Evolutionary conservation across 805 yeast genomes (phyloP), one percentile per base, ranked within the genome.

Genomic region (Metschnikowia continentalis): DNA sequence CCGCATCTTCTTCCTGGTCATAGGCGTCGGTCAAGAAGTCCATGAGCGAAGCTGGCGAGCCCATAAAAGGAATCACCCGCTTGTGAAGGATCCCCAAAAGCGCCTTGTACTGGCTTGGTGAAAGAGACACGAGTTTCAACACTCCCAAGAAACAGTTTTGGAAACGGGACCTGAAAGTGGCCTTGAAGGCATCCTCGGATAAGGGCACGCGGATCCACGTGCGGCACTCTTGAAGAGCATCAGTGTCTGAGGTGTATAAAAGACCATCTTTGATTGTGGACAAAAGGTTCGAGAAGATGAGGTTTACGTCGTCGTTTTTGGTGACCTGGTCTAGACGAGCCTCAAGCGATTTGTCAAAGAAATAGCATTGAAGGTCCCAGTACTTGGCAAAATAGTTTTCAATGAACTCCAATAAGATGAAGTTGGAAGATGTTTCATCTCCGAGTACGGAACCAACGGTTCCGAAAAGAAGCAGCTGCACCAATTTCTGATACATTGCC

Each of bases 1-100:
- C 76, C 14, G 63, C 63, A 55, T 73, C 78, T 26, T 68, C 71
- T 35, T 60, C 62, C 42, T 64, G 61, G 57, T 87, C 77, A 63
- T 90, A 91, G 2, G 95, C 84, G 54, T 88, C 96, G 0, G 97
- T 90, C 53, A 92, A 74, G 65, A 92, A 94, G 71, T 92, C 99
- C 97, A 94, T 91, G 42, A 94, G 71, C 54, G 80, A 76, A 40
- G 88, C 86, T 6, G 98, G 96, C 56, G 83, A 84, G 42, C 80
- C 77, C 77, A 90, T 79, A 62, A 78, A 80, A 36, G 97, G 97
- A 35, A 92, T 84, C 39, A 94, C 77, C 54, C 95, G 74, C 64
- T 89, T 90, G 67, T 94, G 97, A 58, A 94, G 65, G 2, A 90
- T 77, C 4, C 81, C 69, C 50, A 92, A 71, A 5, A 85, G 75